Conservation (phyloP, 2,329 filamentous ascomycete genomes). For the Cyphellophora europaea region DNA sequence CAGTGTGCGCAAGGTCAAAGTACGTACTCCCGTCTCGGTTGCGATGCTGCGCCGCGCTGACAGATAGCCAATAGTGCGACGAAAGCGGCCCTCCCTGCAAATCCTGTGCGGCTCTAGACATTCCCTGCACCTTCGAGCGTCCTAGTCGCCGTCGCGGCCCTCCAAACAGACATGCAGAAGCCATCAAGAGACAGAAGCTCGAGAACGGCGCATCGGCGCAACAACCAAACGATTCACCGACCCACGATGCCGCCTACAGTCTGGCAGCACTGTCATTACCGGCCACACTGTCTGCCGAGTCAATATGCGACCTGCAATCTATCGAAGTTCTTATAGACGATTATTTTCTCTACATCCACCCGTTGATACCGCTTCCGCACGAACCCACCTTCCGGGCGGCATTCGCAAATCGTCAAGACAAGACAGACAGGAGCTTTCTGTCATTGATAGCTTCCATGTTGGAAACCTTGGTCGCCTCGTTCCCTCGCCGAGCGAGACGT, state of each 20-base stretch:
- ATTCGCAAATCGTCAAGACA: constrained; percentile 33
- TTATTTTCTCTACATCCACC: constrained; percentile 40
- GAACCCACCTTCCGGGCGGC: constrained; percentile 36
- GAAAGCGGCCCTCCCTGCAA: constrained; percentile 57
- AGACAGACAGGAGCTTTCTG: constrained; percentile 31
- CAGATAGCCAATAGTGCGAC: constrained; percentile 54
- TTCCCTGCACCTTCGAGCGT: constrained; percentile 58
- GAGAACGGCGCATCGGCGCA: constrained; percentile 20
- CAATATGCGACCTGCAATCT: constrained; percentile 33
- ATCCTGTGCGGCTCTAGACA: constrained; percentile 55
- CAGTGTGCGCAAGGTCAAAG: constrained; percentile 45
- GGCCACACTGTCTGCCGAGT: constrained; percentile 38
- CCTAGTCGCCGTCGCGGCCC: constrained; percentile 56
- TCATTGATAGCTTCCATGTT: constrained; percentile 37
- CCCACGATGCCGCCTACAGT: constrained; percentile 41
- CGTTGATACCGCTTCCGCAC: constrained; percentile 36
- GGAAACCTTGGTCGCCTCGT: constrained; percentile 33
- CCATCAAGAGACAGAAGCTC: constrained; percentile 52
- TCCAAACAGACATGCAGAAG: constrained; percentile 58
- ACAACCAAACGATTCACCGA: constrained; percentile 33
- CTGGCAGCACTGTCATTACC: constrained; percentile 40
- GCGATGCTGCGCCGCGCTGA: too few species aligned
- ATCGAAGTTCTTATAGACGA: constrained; percentile 34
- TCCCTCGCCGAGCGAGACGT: constrained; percentile 33
- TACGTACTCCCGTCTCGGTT: constrained; percentile 18